Evolutionary conservation across 176 grass and related monocot genomes (phyloP), one percentile per base, ranked within the genome.

Genomic region (Guadua angustifolia): DNA sequence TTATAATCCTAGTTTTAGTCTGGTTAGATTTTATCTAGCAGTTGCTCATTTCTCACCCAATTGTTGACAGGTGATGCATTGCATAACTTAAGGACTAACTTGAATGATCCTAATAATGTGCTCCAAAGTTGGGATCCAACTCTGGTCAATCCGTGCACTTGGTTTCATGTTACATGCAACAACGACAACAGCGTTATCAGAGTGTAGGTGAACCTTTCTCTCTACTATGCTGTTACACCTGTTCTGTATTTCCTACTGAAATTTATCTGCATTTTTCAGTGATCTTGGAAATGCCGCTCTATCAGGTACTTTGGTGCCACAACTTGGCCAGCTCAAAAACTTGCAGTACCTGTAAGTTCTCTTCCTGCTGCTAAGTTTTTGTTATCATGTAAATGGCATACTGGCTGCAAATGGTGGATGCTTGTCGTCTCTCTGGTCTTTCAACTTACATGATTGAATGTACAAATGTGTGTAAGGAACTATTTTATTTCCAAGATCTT

Each of bases 131-230:
- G 95, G 95, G 95, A 97, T 79, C 90, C 92, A 45, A 97, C 95
- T 74, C 77, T 97, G 74, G 95, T 97, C 63, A 97, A 97, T 83
- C 95, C 95, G 1, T 97, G 95, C 82, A 94, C 95, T 81, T 97
- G 95, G 92, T 97, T 97, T 86, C 95, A 94, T 82, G 95, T 97
- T 52, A 97, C 94, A 47, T 97, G 94, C 79, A 97, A 97, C 19
- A 97, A 92, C n/a, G 95, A 97, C 79, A 97, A 97, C 85, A 97
- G 92, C 66, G 95, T 97, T 82, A 97, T 97, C 77, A 92, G 95
- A 94, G 95, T 97, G 95, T 97, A 94, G 53, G 95, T 84, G 69
- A 36, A 75, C 79, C 73, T 90, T 44, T 70, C 66, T 77, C 11
- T 84, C 62, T 76, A 32, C 68, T 71, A 74, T 46, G 56, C 18